These are phyloP conservation scores for Teratosphaeria destructans DNA, from an alignment of 2,329 filamentous ascomycete species.

Conservation along the genomic window DNA sequence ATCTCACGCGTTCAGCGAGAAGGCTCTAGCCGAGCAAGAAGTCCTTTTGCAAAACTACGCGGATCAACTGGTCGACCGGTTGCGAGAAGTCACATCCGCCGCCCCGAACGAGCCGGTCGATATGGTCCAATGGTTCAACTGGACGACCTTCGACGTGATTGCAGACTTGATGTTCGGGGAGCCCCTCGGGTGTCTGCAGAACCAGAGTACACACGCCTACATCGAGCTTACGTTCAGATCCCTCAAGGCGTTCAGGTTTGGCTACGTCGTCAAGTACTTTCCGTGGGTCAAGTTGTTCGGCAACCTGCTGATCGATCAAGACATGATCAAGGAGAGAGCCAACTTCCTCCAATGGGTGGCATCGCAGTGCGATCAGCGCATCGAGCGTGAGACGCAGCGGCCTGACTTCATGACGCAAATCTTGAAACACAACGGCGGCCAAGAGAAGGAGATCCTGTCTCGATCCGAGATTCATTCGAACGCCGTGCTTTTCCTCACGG, in stretches of 20 bases:
- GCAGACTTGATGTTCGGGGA: constrained; percentile 16
- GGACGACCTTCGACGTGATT: constrained; percentile 28
- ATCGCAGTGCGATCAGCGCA: constrained; percentile 16
- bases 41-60: constrained; percentile 29
- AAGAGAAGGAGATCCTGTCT: constrained; percentile 11
- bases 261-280: constrained; percentile 17
- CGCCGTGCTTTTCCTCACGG: constrained; percentile 53
- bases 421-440: constrained; percentile 32
- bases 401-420: constrained; percentile 41
- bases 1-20: constrained; percentile 33
- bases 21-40: constrained; percentile 32
- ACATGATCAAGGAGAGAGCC: constrained; percentile 9
- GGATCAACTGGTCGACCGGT: constrained; percentile 28
- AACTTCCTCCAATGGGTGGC: constrained; percentile 17
- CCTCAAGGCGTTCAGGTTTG: constrained; percentile 18
- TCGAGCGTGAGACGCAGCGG: constrained; percentile 20
- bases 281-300: constrained; percentile 15
- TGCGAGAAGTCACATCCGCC: constrained; percentile 20
- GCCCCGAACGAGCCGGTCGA: constrained; percentile 10
- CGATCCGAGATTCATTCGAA: constrained; percentile 25
- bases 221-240: constrained; percentile 15
- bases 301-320: constrained; percentile 11
- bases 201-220: constrained; percentile 17
- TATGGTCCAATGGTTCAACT: constrained; percentile 26
- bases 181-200: constrained; percentile 20